A percentile compares a stretch with the other conserved stretches of the same genome.
phyloP scores from a whole-genome alignment of 306 rosid genomes.

The Inga oerstediana region DNA sequence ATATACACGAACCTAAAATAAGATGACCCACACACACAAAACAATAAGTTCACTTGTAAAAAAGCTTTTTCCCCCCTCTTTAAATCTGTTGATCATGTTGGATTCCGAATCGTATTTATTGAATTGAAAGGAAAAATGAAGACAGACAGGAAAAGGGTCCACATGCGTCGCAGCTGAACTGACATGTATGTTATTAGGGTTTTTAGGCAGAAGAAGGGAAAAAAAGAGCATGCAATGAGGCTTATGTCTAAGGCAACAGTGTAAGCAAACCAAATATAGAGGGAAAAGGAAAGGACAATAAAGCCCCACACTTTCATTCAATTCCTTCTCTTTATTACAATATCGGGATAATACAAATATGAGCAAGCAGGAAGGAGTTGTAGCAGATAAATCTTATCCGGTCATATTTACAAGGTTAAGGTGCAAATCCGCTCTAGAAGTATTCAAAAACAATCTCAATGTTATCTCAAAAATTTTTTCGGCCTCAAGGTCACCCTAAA shows the following conservation, averaged over 20 bases:
- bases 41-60: background rate
- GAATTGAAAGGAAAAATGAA: background rate
- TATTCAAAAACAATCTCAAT: no score
- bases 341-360: background rate
- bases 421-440: rapidly evolving
- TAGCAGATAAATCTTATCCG: background rate
- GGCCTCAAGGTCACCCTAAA: no score
- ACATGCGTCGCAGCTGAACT: background rate
- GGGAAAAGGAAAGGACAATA: background rate
- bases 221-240: constrained; percentile 5
- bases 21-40: background rate
- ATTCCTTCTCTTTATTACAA: background rate
- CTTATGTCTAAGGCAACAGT: background rate
- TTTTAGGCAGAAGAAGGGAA: background rate
- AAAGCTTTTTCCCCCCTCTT: background rate
- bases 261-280: background rate
- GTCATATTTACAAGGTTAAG: background rate
- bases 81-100: background rate
- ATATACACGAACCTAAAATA: background rate
- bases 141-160: background rate
- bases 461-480: no score
- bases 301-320: constrained; percentile 23
- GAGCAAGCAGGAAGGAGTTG: background rate
- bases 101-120: background rate
- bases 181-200: background rate